Evolutionary conservation across 345 rosid genomes (phyloP).

Genomic region (Brassica carinata): DNA sequence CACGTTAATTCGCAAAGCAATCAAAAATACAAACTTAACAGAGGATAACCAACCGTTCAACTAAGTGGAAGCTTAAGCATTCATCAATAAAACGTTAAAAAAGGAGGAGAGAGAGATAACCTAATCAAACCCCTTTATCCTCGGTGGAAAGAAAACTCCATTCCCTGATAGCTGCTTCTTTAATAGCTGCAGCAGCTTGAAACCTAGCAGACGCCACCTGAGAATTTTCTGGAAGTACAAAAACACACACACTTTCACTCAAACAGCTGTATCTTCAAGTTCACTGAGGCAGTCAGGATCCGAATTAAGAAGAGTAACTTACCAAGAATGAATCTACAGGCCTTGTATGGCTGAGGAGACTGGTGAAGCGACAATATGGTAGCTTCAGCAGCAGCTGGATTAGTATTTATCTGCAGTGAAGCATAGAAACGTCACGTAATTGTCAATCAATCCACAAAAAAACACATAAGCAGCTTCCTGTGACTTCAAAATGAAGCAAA

Average conservation of each 20-base stretch:
- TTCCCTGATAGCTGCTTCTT: constrained; percentile 94
- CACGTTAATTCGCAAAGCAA: constrained; percentile 21
- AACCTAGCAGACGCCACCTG: constrained; percentile 91
- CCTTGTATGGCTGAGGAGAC: constrained; percentile 83
- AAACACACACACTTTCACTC: constrained; percentile 8
- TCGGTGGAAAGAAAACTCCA: constrained; percentile 79
- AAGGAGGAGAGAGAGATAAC: constrained; percentile 35
- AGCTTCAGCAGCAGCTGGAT: constrained; percentile 83
- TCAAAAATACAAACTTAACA: constrained; percentile 5
- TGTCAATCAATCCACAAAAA: not conserved
- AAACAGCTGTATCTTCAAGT: constrained; percentile 10
- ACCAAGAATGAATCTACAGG: constrained; percentile 91
- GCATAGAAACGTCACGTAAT: constrained; percentile 7
- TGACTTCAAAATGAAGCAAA: constrained; percentile 34
- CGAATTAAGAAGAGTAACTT: too few relatives aligned
- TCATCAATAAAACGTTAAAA: constrained; percentile 9
- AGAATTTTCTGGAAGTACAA: constrained; percentile 69
- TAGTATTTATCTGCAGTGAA: constrained; percentile 65
- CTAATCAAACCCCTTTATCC: constrained; percentile 78
- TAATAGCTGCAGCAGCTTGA: constrained; percentile 95
- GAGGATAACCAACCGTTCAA: constrained; percentile 6
- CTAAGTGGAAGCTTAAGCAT: constrained; percentile 16
- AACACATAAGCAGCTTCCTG: constrained; percentile 10
- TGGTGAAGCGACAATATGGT: constrained; percentile 77
- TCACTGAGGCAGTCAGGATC: not conserved